A percentile compares a stretch with the other conserved stretches of the same genome.
Evolutionary conservation across 768 basidiomycete genomes (phyloP).

Genomic region (Boletus rex-veris): DNA sequence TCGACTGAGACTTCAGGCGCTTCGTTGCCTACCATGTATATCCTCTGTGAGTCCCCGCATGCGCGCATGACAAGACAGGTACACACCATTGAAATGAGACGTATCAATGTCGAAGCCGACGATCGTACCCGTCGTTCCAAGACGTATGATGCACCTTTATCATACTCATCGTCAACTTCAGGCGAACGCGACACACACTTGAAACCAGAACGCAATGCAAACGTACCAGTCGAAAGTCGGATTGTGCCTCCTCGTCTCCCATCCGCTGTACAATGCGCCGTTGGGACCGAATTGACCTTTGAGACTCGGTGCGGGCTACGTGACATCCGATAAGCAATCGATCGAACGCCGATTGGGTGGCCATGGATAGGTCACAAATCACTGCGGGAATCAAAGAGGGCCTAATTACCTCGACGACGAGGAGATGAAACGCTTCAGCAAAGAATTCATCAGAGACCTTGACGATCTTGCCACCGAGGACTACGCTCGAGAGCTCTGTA

Average conservation of each 20-base stretch:
- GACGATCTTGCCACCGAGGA: constrained; percentile 72
- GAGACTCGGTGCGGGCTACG: constrained; percentile 77
- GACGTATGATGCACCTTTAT: constrained; percentile 81
- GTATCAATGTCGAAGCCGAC: constrained; percentile 93
- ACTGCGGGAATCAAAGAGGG: not conserved
- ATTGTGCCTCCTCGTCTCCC: constrained; percentile 93
- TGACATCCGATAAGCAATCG: not conserved
- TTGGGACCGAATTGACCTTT: constrained; percentile 98
- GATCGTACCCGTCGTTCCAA: constrained; percentile 74
- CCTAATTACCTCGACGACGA: constrained; percentile 69
- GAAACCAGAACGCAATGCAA: not conserved
- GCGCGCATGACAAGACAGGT: not conserved
- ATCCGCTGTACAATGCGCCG: constrained; percentile 90
- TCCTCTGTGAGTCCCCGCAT: no score
- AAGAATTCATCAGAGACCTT: constrained; percentile 96
- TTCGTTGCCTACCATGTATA: constrained; percentile 76
- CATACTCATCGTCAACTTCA: not conserved
- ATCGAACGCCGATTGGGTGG: not conserved
- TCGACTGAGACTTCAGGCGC: constrained; percentile 80
- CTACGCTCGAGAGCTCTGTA: constrained; percentile 84
- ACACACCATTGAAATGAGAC: constrained; percentile 82
- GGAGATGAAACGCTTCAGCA: constrained; percentile 76
- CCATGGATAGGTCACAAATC: no score
- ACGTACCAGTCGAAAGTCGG: constrained; percentile 80
- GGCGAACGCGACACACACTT: no score